Evolutionary conservation across 2,329 filamentous ascomycete species (phyloP), one percentile per base, ranked within the genome.

Genomic region (Penicillium sp.): DNA sequence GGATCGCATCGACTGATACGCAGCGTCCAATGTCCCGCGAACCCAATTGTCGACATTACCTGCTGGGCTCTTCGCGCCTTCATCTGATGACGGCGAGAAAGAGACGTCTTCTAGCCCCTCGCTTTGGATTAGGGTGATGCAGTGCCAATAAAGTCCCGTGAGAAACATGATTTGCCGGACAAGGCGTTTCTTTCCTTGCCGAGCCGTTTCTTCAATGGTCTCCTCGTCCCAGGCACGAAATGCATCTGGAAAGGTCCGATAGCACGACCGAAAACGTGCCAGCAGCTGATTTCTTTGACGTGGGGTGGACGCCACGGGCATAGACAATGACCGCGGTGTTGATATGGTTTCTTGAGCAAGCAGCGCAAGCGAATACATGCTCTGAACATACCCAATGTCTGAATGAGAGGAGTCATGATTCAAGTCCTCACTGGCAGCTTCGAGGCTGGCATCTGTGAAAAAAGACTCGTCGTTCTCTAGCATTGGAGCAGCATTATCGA

Each of bases 131-230:
- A 59, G 9, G 6, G 46, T 57, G 35, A 59, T 47, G 28, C 57
- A 56, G 35, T 59, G 53, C 57, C 57, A 59, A 16, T 59, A 59
- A 2, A 59, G 11, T 18, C 53, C 53, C 7, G 53, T 52, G 23
- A 59, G 57, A 23, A 56, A 56, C 57, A 56, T 56, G 26, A 59
- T 59, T 38, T 56, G 57, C 38, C 53, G 49, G n/a, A 56, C 49
- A 6, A 56, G 53, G 8, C 57, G 57, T 28, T 52, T 56, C 21
- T 52, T 49, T 12, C 57, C 53, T 14, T 53, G 20, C n/a, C 26
- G 38, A n/a, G 45, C 53, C 7, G 53, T 50, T 5, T 21, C 40
- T 12, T 33, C 45, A 30, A 59, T 59, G 4, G 42, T 47, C 2
- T 21, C 43, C 20, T 53, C 53, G 38, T 59, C 53, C 57, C 57